Percentiles rank a stretch among this genome's conserved stretches.
Conservation (phyloP, 352 stramenopile genomes). For the Globisporangium megalacanthum region DNA sequence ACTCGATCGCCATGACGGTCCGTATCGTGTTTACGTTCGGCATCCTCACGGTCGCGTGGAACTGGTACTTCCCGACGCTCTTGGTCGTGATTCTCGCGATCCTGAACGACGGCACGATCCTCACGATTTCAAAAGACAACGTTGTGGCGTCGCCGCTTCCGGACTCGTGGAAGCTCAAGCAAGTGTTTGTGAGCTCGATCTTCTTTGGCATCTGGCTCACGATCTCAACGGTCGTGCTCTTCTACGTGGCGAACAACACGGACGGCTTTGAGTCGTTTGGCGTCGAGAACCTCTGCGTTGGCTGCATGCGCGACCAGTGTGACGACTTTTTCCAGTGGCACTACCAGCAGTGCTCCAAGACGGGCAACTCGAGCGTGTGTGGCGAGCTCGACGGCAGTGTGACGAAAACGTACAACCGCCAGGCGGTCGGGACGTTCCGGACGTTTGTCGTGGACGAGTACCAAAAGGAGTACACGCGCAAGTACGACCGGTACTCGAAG, state of each 20-base stretch:
- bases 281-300: slow-evolving; percentile 59
- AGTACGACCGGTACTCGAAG: slow-evolving; percentile 43
- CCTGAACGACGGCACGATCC: slow-evolving; percentile 86
- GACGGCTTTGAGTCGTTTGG: slow-evolving; percentile 42
- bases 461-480: slow-evolving; percentile 32
- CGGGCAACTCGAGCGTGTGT: slow-evolving; percentile 41
- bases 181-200: slow-evolving; percentile 68
- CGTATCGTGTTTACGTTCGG: slow-evolving; percentile 88
- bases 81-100: slow-evolving; percentile 89
- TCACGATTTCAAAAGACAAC: slow-evolving; percentile 80
- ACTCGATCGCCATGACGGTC: slow-evolving; percentile 87
- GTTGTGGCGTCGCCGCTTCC: slow-evolving; percentile 52
- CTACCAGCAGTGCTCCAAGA: slow-evolving; percentile 45
- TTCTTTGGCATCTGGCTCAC: slow-evolving; percentile 63
- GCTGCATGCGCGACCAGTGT: slow-evolving; percentile 52
- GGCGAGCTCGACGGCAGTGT: slow-evolving; percentile 59
- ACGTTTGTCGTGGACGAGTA: slow-evolving; percentile 31
- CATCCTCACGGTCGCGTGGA: slow-evolving; percentile 81
- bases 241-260: slow-evolving; percentile 53
- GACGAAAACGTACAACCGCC: slow-evolving; percentile 24
- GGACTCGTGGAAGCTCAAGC: slow-evolving; percentile 67
- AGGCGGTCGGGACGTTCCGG: slow-evolving; percentile 40
- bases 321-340: slow-evolving; percentile 50
- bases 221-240: slow-evolving; percentile 60
- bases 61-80: slow-evolving; percentile 86